Evolutionary conservation across 1,284 basidiomycete species (phyloP).

Genomic region (Marasmius fiardii): DNA sequence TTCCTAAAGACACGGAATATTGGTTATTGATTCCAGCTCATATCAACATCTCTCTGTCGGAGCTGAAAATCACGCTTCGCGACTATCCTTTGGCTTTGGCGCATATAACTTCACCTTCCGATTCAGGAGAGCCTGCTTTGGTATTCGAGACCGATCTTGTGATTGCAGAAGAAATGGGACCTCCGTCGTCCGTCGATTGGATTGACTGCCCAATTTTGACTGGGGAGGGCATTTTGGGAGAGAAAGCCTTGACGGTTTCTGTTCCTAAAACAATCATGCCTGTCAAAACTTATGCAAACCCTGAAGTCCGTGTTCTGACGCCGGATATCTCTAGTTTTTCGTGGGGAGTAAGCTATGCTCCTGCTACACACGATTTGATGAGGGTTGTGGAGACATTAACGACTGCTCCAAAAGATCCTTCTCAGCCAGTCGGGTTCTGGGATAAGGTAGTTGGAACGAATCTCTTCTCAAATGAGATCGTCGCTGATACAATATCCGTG

Average conservation of each 20-base stretch:
- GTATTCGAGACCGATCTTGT: conserved; percentile 81
- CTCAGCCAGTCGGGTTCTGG: conserved; percentile 91
- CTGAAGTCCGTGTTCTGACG: conserved; percentile 67
- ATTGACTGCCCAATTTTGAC: conserved; percentile 64
- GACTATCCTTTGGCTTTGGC: conserved; percentile 79
- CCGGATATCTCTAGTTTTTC: conserved; percentile 72
- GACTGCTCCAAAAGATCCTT: conserved; percentile 82
- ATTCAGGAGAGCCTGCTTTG: conserved; percentile 43
- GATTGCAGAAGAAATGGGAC: conserved; percentile 87
- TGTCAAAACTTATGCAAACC: conserved; percentile 88
- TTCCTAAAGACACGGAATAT: conserved; percentile 73
- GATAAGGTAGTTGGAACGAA: conserved; percentile 57
- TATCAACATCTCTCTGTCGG: conserved; percentile 66
- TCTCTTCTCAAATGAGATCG: background rate
- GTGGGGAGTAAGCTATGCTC: conserved; percentile 90
- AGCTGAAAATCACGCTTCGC: conserved; percentile 66
- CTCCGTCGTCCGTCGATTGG: conserved; percentile 69
- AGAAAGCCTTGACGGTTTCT: conserved; percentile 56
- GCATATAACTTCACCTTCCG: conserved; percentile 48
- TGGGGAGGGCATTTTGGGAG: conserved; percentile 48
- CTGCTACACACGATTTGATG: conserved; percentile 86
- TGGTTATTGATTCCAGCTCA: conserved; percentile 86
- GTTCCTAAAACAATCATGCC: conserved; percentile 96
- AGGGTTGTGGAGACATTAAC: conserved; percentile 82
- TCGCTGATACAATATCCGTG: conserved; percentile 8